phyloP scores from a whole-genome alignment of 495 filamentous ascomycete species.

The Opeltia flavorubescens region DNA sequence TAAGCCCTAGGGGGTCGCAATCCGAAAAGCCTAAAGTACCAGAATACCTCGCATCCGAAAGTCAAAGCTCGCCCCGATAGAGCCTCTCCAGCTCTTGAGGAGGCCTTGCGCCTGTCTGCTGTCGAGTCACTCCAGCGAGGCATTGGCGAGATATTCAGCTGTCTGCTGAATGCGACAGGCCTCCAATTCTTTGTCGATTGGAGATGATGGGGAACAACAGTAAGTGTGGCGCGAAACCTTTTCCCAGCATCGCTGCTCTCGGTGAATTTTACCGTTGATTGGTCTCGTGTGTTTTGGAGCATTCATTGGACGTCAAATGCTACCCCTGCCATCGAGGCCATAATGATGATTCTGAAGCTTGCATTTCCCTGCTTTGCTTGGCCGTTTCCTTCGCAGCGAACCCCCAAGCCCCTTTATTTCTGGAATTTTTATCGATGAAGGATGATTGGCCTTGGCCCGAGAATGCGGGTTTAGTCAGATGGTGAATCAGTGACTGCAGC shows the following conservation, averaged over 20 bases:
- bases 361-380: neutral
- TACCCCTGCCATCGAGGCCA: too few relatives aligned
- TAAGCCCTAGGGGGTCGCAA: constrained; percentile 3
- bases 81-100: neutral
- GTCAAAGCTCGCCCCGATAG: neutral
- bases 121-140: neutral
- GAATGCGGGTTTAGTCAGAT: neutral
- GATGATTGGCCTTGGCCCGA: neutral
- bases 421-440: neutral
- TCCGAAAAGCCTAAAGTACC: constrained; percentile 4
- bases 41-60: neutral
- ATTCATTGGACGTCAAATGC: too few relatives aligned
- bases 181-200: neutral
- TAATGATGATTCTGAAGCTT: too few relatives aligned
- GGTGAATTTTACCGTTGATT: neutral
- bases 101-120: neutral
- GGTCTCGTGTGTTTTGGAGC: too few relatives aligned
- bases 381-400: neutral
- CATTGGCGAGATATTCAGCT: neutral
- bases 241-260: neutral
- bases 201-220: neutral
- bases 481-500: neutral
- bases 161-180: neutral
- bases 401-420: neutral
- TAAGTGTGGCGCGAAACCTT: neutral